Percentiles rank a stretch among this genome's conserved stretches.
phyloP scores from a whole-genome alignment of 345 rosid genomes.

The Moricandia arvensis region DNA sequence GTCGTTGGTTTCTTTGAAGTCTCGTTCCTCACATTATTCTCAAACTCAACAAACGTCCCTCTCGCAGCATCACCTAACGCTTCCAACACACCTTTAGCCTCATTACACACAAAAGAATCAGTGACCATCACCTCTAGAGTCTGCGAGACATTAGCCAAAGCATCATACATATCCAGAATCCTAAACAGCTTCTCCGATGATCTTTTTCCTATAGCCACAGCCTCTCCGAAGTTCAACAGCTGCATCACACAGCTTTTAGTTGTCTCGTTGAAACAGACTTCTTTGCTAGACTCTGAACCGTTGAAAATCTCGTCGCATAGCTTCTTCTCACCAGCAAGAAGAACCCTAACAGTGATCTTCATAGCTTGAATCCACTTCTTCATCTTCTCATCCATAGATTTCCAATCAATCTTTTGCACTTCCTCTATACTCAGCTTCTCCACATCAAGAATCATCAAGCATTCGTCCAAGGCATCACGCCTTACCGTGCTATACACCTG shows the following conservation, averaged over 20 bases:
- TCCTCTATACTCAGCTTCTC: conserved; percentile 96
- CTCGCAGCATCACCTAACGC: conserved; percentile 70
- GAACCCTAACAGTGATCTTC: conserved; percentile 67
- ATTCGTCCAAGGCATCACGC: conserved; percentile 84
- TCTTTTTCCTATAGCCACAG: conserved; percentile 75
- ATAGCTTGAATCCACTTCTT: conserved; percentile 93
- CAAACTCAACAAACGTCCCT: conserved; percentile 89
- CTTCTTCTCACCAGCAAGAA: conserved; percentile 74
- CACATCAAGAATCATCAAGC: conserved; percentile 66
- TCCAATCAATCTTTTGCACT: conserved; percentile 92
- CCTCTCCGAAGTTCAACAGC: conserved; percentile 88
- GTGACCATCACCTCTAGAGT: conserved; percentile 60
- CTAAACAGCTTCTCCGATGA: conserved; percentile 93
- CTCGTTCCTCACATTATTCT: conserved; percentile 75
- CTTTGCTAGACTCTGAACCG: conserved; percentile 55
- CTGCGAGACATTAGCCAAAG: conserved; percentile 55
- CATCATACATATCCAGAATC: conserved; percentile 94
- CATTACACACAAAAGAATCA: conserved; percentile 52
- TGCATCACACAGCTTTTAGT: conserved; percentile 85
- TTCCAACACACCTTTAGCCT: conserved; percentile 66
- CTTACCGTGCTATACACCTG: conserved; percentile 80
- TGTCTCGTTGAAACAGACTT: conserved; percentile 82
- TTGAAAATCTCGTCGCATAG: conserved; percentile 73
- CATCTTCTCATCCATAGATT: conserved; percentile 91
- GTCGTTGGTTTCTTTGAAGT: conserved; percentile 74